Evolutionary conservation across 208 protist genomes (phyloP), one percentile per base, ranked within the genome.

Genomic region (Crithidia fasciculata): DNA sequence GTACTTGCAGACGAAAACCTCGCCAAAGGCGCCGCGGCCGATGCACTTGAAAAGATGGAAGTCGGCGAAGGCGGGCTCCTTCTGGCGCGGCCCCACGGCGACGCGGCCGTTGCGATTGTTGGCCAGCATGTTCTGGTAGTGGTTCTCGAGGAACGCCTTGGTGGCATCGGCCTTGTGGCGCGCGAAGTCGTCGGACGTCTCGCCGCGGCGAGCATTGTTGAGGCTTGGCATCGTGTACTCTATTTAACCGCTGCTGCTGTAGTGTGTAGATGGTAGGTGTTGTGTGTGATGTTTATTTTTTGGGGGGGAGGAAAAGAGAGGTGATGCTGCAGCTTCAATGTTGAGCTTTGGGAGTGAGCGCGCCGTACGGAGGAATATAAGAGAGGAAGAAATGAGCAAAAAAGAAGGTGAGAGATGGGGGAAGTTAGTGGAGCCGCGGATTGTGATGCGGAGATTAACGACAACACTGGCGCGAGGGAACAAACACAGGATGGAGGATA

Each of bases 1-100:
- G 15, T 85, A 81, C 41, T 86, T 88, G 78, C 91, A 96, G n/a
- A 98, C 71, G 54, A 89, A 97, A 4, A 98, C 93, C 62, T 96
- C 91, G 2, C 95, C 95, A 85, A 96, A 98, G 36, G 94, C 93
- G 16, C 95, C 95, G 50, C 85, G 86, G 41, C 91, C 91, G 67
- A 98, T 95, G 72, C 84, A 92, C 78, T 94, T 95, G 40, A 97
- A 68, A 53, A 98, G 84, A 15, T 93, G 78, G 72, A 97, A 98
- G 64, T 98, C 91, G 2, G 87, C 71, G 12, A 89, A 85, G 6
- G 80, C 86, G 6, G 85, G 81, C 67, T 96, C 87, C 49, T 81
- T 80, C 70, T 89, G 85, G 5, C 93, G 83, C 9, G 93, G 93
- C 2, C 90, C 90, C 4, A 95, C 80, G 0, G 76, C 70, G 13